Conservation (phyloP, 352 stramenopile genomes). For the Pythium folliculosum region DNA sequence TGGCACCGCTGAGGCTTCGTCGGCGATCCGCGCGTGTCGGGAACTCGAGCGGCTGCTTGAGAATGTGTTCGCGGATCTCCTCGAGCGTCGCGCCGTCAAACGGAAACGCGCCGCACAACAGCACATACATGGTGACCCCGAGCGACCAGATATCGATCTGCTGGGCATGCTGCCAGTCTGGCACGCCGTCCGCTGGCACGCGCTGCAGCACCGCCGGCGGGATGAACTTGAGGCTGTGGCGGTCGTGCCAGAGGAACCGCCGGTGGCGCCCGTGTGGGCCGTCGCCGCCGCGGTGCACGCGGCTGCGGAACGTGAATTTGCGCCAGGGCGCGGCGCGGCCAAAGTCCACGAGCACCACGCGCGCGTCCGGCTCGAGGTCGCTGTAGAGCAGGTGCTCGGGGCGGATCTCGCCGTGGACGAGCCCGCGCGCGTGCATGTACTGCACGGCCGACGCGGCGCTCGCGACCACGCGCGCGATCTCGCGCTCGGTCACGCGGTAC, state of each 20-base stretch:
- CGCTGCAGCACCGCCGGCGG: conserved; percentile 57
- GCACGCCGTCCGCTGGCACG: conserved; percentile 30
- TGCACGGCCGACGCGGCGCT: conserved; percentile 46
- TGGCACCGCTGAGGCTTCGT: background rate
- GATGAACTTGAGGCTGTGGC: conserved; percentile 61
- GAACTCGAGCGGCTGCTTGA: conserved; percentile 31
- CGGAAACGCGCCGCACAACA: conserved; percentile 64
- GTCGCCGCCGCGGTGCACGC: conserved; percentile 4
- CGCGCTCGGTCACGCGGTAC: conserved; percentile 48
- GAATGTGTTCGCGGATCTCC: conserved; percentile 28
- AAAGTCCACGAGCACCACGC: conserved; percentile 67
- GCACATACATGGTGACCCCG: conserved; percentile 70
- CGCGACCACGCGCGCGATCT: conserved; percentile 55
- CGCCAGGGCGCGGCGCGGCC: conserved; percentile 54
- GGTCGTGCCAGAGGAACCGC: conserved; percentile 59
- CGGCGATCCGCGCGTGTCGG: background rate
- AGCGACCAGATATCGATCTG: conserved; percentile 78
- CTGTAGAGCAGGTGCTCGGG: conserved; percentile 79
- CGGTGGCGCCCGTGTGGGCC: background rate
- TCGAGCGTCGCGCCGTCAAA: conserved; percentile 38
- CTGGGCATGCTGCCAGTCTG: conserved; percentile 55
- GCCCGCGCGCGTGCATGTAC: conserved; percentile 53
- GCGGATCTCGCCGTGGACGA: conserved; percentile 70
- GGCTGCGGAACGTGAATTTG: conserved; percentile 33
- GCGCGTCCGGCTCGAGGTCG: conserved; percentile 60